Evolutionary conservation across 164 flowering plant genomes (phyloP).

Genomic region (Stephania cephalantha): DNA sequence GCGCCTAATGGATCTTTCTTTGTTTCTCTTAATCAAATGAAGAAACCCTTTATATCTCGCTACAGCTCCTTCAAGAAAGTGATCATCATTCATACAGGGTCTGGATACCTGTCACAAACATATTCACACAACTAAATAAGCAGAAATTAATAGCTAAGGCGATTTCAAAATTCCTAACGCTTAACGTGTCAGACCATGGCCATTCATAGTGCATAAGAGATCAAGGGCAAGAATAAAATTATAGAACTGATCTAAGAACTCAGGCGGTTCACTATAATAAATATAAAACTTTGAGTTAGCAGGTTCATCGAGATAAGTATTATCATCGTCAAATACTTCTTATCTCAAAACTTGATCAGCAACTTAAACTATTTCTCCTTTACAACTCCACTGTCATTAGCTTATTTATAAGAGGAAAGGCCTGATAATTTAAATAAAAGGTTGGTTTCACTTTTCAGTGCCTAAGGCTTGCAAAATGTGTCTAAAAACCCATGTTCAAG

Average conservation of each 20-base stretch:
- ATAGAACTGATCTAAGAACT: neutral
- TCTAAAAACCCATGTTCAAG: neutral
- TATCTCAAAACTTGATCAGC: neutral
- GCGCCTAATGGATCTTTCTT: conserved; percentile 44
- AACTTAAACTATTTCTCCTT: neutral
- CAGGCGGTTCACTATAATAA: neutral
- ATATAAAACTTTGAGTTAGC: neutral
- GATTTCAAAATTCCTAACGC: neutral
- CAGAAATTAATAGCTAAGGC: neutral
- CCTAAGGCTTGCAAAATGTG: neutral
- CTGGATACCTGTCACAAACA: conserved; percentile 55
- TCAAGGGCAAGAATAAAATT: neutral
- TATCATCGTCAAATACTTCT: neutral
- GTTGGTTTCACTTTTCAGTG: neutral
- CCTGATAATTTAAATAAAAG: neutral
- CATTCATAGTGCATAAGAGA: neutral
- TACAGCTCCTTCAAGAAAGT: conserved; percentile 68
- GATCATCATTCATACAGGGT: conserved; percentile 48
- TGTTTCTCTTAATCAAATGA: conserved; percentile 77
- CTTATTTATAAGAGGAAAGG: neutral
- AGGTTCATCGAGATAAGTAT: no score
- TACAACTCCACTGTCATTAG: neutral
- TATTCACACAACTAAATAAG: neutral
- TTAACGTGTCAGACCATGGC: neutral
- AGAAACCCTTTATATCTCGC: conserved; percentile 93